Evolutionary conservation across 83 land plant species (phyloP).

Genomic region (Isoetes engelmannii): DNA sequence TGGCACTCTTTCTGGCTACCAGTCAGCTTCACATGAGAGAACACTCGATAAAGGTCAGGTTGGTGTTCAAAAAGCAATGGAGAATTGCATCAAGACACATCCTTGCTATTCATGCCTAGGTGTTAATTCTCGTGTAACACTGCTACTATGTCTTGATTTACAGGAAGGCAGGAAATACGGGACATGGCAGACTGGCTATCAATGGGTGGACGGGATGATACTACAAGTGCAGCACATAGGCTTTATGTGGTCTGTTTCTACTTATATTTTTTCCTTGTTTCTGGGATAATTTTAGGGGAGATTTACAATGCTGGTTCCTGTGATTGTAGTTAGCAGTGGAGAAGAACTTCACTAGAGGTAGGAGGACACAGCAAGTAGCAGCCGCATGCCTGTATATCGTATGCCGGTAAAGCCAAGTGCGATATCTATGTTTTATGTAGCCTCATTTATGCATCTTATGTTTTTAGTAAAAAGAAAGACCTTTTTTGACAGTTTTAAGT

Average conservation of each 20-base stretch:
- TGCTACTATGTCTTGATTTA: background rate
- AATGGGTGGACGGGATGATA: constrained; percentile 49
- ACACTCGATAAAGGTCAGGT: constrained; percentile 26
- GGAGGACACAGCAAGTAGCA: constrained; percentile 60
- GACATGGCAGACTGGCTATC: constrained; percentile 36
- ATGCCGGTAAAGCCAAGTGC: constrained; percentile 45
- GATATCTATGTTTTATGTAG: no score
- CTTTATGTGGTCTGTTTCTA: constrained; percentile 51
- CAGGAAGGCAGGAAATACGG: constrained; percentile 57
- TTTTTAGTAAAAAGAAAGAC: no score
- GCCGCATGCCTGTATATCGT: constrained; percentile 87
- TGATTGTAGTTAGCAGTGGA: constrained; percentile 67
- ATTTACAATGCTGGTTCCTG: background rate
- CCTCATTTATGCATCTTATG: no score
- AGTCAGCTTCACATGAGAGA: constrained; percentile 50
- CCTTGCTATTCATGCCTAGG: background rate
- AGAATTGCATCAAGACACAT: no score
- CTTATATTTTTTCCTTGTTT: background rate
- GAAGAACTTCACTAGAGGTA: constrained; percentile 72
- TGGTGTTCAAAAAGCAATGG: no score
- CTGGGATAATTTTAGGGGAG: background rate
- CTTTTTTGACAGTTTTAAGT: no score
- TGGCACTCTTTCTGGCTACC: constrained; percentile 28
- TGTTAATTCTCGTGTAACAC: background rate
- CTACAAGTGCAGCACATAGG: constrained; percentile 40